Base-by-base conservation (phyloP, 1,284 basidiomycete species). In the Austroboletus rostrupii region DNA sequence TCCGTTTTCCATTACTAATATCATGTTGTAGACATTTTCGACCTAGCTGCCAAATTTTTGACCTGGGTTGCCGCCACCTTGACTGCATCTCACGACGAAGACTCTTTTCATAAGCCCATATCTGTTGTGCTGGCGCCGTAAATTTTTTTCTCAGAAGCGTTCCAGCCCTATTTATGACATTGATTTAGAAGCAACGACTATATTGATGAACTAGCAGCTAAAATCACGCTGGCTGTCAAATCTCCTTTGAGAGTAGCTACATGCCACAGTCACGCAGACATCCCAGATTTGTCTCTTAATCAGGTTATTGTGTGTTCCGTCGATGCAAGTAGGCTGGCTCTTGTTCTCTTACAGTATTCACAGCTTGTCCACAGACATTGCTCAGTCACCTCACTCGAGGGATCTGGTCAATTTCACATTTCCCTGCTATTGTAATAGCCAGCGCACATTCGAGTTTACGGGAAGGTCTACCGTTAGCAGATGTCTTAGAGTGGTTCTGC, bases 401-500 rank as follows among this genome's bases (percentile, higher is more conserved):
- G 56, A 50, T 61, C 66, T 46, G 68, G 58, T 42, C 65, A 48
- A 58, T 75, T 61, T 57, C 70, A 11, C 73, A 78, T 52, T 55
- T 78, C 23, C 67, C 72, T 53, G 58, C 73, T 19, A 52, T 81
- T 40, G 61, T 80, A 20, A 65, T 80, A 48, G 61, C 63, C 45
- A 68, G 78, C 53, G 72, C 64, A 53, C 53, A 68, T 32, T 53
- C 53, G 19, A 43, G 61, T 23, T 28, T 62, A 51, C 50, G 56
- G 57, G 41, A 57, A 47, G 50, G 61, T 29, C 53, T 59, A 5
- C 62, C 75, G 13, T 64, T 79, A 40, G 61, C 70, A 38, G 70
- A 72, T 50, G 57, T 78, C 37, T 73, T 78, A 68, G 64, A 68
- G 31, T 69, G 76, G 50, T 75, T 75, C 53, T 78, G 75, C 60